Percentiles rank a stretch among this genome's conserved stretches.
Conservation (phyloP, 805 yeast species). For the Kodamaea hsintzibuensis region DNA sequence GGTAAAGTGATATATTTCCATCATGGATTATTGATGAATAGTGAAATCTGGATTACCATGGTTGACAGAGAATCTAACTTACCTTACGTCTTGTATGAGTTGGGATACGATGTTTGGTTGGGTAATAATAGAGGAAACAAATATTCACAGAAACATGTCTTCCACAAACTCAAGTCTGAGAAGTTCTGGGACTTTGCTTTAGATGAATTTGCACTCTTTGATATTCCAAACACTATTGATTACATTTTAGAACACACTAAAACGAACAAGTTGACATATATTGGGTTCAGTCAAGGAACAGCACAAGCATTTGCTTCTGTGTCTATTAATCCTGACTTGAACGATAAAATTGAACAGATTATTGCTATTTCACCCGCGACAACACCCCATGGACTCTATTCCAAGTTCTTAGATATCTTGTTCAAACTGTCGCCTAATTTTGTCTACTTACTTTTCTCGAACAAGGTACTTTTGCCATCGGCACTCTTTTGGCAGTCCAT, state of each 20-base stretch:
- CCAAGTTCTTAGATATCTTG: slow-evolving; percentile 72
- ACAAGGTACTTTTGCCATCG: slow-evolving; percentile 70
- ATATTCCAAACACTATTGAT: slow-evolving; percentile 81
- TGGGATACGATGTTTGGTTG: slow-evolving; percentile 92
- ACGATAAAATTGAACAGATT: slow-evolving; percentile 53
- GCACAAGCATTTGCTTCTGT: slow-evolving; percentile 90
- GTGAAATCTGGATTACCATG: slow-evolving; percentile 70
- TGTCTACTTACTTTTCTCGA: slow-evolving; percentile 71
- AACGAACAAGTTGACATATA: slow-evolving; percentile 52
- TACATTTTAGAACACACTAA: slow-evolving; percentile 59
- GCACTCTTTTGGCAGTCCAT: slow-evolving; percentile 79
- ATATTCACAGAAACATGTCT: slow-evolving; percentile 79
- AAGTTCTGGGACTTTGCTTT: slow-evolving; percentile 88
- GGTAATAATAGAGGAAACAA: slow-evolving; percentile 94
- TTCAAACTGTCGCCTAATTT: slow-evolving; percentile 75
- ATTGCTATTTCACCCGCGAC: slow-evolving; percentile 93
- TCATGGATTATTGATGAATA: slow-evolving; percentile 88
- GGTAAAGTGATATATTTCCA: slow-evolving; percentile 74
- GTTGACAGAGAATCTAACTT: slow-evolving; percentile 43
- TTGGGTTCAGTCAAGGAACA: slow-evolving; percentile 93
- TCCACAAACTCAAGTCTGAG: slow-evolving; percentile 33
- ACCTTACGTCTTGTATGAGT: slow-evolving; percentile 74
- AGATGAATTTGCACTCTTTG: slow-evolving; percentile 89
- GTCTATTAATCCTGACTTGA: slow-evolving; percentile 63
- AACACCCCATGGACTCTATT: slow-evolving; percentile 83